A percentile compares a stretch with the other conserved stretches of the same genome.
Conservation (phyloP, 305 asterid genomes). For the Rubia occidens region DNA sequence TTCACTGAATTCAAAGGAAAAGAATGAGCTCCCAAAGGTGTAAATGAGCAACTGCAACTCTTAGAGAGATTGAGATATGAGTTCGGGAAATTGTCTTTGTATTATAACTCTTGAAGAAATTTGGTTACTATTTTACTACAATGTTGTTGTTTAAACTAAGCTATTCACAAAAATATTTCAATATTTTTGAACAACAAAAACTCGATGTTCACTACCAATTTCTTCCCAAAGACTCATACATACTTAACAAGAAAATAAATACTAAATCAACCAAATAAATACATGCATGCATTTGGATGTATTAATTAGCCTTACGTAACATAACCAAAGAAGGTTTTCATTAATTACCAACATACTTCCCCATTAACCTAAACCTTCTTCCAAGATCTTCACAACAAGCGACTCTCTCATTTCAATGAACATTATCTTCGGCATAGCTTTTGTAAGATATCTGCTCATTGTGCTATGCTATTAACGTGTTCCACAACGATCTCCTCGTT, state of each 20-base stretch:
- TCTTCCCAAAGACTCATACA: neutral
- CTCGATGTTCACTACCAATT: neutral
- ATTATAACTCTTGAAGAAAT: too few relatives aligned
- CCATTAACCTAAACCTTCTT: neutral
- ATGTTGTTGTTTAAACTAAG: too few relatives aligned
- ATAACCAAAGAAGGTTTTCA: neutral
- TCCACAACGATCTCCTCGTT: neutral
- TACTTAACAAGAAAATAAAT: too few relatives aligned
- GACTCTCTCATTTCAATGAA: neutral
- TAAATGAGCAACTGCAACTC: too few relatives aligned
- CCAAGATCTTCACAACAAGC: neutral
- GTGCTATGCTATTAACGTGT: neutral
- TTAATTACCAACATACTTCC: neutral
- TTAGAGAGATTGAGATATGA: too few relatives aligned
- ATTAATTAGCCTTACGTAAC: too few relatives aligned
- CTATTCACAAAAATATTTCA: too few relatives aligned
- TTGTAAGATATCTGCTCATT: neutral
- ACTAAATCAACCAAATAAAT: neutral
- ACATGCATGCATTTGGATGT: neutral
- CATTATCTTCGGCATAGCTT: neutral
- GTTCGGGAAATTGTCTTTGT: too few relatives aligned
- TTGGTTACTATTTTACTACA: too few relatives aligned
- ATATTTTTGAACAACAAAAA: too few relatives aligned
- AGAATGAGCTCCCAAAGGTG: too few relatives aligned
- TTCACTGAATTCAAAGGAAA: too few relatives aligned